A percentile compares a stretch with the other conserved stretches of the same genome.
Evolutionary conservation across 2,329 filamentous ascomycete species (phyloP).

Genomic region (Celoporthe dispersa): DNA sequence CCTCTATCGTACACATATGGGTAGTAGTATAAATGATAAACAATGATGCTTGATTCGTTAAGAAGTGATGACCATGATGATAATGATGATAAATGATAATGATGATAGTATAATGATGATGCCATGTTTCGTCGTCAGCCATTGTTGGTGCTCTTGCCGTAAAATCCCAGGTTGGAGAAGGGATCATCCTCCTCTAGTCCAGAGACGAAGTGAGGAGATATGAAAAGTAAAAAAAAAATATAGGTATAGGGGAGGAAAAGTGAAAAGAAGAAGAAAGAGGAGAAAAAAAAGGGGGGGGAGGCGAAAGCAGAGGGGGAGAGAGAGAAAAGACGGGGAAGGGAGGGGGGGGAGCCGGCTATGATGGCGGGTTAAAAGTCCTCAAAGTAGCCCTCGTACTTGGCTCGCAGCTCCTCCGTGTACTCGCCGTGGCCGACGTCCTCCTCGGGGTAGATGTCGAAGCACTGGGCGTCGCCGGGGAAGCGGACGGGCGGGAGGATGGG

Average conservation of each 20-base stretch:
- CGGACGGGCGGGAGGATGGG: conserved; percentile 78
- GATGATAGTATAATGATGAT: no score
- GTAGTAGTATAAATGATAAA: no score
- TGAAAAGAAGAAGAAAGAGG: background rate
- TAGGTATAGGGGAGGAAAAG: background rate
- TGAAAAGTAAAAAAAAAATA: no score
- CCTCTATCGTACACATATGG: no score
- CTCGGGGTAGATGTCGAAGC: conserved; percentile 83
- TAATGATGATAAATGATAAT: no score
- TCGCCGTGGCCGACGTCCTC: conserved; percentile 67
- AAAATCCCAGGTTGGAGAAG: no score
- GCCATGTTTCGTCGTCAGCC: no score
- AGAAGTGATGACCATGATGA: no score
- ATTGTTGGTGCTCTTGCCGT: no score
- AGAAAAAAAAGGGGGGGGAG: background rate
- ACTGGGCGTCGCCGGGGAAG: conserved; percentile 75
- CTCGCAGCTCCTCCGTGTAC: conserved; percentile 71
- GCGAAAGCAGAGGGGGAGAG: background rate
- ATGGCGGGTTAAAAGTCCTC: conserved; percentile 62
- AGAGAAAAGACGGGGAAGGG: background rate
- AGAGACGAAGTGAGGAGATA: background rate
- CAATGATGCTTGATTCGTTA: no score
- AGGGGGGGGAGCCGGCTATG: background rate
- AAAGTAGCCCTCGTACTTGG: conserved; percentile 73
- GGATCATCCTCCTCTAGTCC: background rate